Percentiles rank a stretch among this genome's conserved stretches.
Evolutionary conservation across 371 early-diverging fungal species (phyloP).

Genomic region (Cokeromyces recurvatus): DNA sequence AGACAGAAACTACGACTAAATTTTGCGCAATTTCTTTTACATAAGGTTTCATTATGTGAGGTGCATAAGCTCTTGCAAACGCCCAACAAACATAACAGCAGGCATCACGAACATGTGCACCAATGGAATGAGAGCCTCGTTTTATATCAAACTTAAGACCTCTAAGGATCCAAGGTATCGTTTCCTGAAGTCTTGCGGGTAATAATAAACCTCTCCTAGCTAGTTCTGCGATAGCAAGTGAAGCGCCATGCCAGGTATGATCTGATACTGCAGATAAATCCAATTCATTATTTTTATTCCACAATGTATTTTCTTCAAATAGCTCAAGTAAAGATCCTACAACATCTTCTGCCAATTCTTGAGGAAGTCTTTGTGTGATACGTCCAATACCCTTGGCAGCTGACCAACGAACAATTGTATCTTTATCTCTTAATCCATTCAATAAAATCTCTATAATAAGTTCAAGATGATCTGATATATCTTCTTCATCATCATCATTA

Average conservation of each 20-base stretch:
- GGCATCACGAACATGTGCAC: slow-evolving; percentile 93
- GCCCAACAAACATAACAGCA: slow-evolving; percentile 97
- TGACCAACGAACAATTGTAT: slow-evolving; percentile 95
- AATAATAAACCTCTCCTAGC: slow-evolving; percentile 81
- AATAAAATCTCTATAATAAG: slow-evolving; percentile 76
- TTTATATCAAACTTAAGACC: slow-evolving; percentile 86
- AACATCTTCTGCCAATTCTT: slow-evolving; percentile 79
- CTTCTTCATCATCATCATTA: slow-evolving; percentile 49
- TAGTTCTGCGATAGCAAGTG: slow-evolving; percentile 90
- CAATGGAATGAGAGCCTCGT: slow-evolving; percentile 85
- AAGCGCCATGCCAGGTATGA: slow-evolving; percentile 92
- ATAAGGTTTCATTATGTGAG: slow-evolving; percentile 58
- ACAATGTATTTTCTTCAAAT: slow-evolving; percentile 64
- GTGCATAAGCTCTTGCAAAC: slow-evolving; percentile 89
- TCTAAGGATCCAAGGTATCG: slow-evolving; percentile 73
- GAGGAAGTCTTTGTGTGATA: slow-evolving; percentile 76
- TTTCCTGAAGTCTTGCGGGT: slow-evolving; percentile 60
- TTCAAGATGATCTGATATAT: slow-evolving; percentile 71
- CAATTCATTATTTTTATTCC: slow-evolving; percentile 17
- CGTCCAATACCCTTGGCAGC: slow-evolving; percentile 94
- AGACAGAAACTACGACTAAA: slow-evolving; percentile 75
- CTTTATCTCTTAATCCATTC: slow-evolving; percentile 80
- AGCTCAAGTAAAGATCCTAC: slow-evolving; percentile 70
- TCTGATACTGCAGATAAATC: slow-evolving; percentile 86
- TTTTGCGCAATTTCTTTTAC: slow-evolving; percentile 62